These are phyloP conservation scores for Yarrowia osloensis DNA, from an alignment of 805 yeast species.

Conservation along the genomic window DNA sequence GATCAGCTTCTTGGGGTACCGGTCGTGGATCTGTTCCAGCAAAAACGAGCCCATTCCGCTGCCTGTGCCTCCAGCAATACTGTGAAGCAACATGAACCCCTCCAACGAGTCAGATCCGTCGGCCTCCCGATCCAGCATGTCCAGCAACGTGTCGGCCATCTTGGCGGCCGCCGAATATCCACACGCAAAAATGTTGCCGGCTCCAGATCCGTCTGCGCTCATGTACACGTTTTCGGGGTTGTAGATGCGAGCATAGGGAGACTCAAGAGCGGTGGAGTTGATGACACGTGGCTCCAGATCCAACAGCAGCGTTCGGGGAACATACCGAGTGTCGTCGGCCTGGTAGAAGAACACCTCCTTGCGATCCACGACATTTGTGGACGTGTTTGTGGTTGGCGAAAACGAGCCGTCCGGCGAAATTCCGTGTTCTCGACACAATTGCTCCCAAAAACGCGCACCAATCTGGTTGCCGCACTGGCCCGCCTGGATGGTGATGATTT, in stretches of 20 bases:
- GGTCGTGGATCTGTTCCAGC: conserved; percentile 75
- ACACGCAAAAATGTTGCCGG: conserved; percentile 94
- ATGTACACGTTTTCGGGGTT: conserved; percentile 81
- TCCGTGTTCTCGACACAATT: conserved; percentile 84
- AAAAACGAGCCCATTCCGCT: conserved; percentile 89
- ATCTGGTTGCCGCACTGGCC: conserved; percentile 98
- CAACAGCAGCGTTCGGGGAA: conserved; percentile 82
- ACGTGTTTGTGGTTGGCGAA: conserved; percentile 34
- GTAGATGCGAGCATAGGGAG: conserved; percentile 61
- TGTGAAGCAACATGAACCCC: conserved; percentile 87
- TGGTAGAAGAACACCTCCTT: conserved; percentile 81
- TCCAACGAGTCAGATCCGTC: conserved; percentile 88
- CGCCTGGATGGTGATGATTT: conserved; percentile 44
- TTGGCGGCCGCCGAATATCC: conserved; percentile 78
- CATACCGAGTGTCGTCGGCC: conserved; percentile 72
- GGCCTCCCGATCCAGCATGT: conserved; percentile 83
- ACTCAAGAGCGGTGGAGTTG: conserved; percentile 53
- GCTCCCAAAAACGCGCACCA: conserved; percentile 91
- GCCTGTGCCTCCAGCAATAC: conserved; percentile 99
- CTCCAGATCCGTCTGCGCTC: conserved; percentile 83
- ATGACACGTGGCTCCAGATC: conserved; percentile 89
- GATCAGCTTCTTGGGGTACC: conserved; percentile 77
- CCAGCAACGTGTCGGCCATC: conserved; percentile 71
- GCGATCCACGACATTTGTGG: conserved; percentile 56
- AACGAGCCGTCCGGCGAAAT: conserved; percentile 60